phyloP scores from a whole-genome alignment of 164 flowering plant genomes.

The Tetrastigma voinierianum region DNA sequence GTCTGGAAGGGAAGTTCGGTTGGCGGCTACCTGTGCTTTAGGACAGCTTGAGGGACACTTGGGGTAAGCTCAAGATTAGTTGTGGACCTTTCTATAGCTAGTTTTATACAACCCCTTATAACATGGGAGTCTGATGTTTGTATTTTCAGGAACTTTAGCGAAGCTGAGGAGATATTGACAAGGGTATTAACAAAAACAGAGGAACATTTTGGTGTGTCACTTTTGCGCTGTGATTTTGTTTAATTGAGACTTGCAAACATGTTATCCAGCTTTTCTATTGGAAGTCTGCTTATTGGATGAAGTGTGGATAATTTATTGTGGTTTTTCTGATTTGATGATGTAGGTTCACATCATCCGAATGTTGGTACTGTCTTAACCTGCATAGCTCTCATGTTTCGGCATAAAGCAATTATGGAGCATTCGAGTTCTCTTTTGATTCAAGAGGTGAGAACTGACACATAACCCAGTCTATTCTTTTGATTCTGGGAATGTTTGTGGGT shows the following conservation, averaged over 20 bases:
- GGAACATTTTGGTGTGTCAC: constrained; percentile 69
- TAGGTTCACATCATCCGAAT: constrained; percentile 82
- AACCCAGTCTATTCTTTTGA: too few relatives aligned
- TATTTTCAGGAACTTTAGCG: constrained; percentile 62
- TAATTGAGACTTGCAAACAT: not conserved
- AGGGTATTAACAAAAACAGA: constrained; percentile 67
- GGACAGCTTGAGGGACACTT: constrained; percentile 88
- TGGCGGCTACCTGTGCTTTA: constrained; percentile 76
- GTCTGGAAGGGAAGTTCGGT: constrained; percentile 52
- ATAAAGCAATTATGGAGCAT: constrained; percentile 64
- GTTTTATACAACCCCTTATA: not conserved
- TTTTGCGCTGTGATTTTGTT: constrained; percentile 4
- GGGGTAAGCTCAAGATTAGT: constrained; percentile 45
- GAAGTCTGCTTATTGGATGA: not conserved
- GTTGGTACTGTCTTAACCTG: constrained; percentile 77
- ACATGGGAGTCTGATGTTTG: not conserved
- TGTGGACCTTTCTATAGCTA: not conserved
- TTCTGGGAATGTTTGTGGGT: too few relatives aligned
- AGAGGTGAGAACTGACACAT: constrained; percentile 53
- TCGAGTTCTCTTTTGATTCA: constrained; percentile 91
- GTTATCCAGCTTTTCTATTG: not conserved
- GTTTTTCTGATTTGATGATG: constrained; percentile 16
- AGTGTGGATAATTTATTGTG: not conserved
- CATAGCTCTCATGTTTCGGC: constrained; percentile 80
- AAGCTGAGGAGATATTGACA: constrained; percentile 81